phyloP scores from a whole-genome alignment of 2,329 filamentous ascomycete species.

The Bipolaris bicolor region DNA sequence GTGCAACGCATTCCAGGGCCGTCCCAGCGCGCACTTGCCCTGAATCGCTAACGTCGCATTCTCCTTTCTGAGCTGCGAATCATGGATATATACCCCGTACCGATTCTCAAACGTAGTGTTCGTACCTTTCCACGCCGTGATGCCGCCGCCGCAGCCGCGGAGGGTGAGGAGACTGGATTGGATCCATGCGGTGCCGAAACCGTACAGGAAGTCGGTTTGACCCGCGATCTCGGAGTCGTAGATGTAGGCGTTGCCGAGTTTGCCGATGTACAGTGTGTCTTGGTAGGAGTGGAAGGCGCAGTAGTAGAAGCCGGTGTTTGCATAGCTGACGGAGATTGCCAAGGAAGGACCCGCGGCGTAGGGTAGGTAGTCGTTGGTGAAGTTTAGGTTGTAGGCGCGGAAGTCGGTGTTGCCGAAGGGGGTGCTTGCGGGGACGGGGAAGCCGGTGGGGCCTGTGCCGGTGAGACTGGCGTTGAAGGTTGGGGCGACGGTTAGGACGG shows the following conservation, averaged over 20 bases:
- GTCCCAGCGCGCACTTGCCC: slow-evolving; percentile 62
- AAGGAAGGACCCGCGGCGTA: slow-evolving; percentile 63
- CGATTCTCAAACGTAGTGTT: slow-evolving; percentile 71
- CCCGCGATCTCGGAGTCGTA: slow-evolving; percentile 66
- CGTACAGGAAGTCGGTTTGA: slow-evolving; percentile 72
- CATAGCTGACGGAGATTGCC: slow-evolving; percentile 65
- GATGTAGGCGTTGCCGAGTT: slow-evolving; percentile 70
- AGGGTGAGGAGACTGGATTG: slow-evolving; percentile 61
- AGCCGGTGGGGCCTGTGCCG: slow-evolving; percentile 67
- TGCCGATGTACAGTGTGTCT: slow-evolving; percentile 72
- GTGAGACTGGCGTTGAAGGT: slow-evolving; percentile 68
- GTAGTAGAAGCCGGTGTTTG: slow-evolving; percentile 71
- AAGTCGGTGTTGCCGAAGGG: slow-evolving; percentile 70
- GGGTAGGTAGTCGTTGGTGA: slow-evolving; percentile 65
- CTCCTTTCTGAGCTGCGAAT: slow-evolving; percentile 60
- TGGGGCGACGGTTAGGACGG: slow-evolving; percentile 67
- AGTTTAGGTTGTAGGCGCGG: slow-evolving; percentile 70
- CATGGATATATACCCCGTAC: slow-evolving; percentile 69
- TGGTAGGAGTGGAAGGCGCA: slow-evolving; percentile 71
- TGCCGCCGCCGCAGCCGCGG: slow-evolving; percentile 68
- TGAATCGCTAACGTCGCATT: slow-evolving; percentile 53
- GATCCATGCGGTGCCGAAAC: slow-evolving; percentile 69
- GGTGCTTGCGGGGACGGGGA: slow-evolving; percentile 64
- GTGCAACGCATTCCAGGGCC: slow-evolving; percentile 67
- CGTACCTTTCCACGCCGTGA: slow-evolving; percentile 72